Evolutionary conservation across 805 yeast species (phyloP).

Genomic region (Yarrowia phangngaensis): DNA sequence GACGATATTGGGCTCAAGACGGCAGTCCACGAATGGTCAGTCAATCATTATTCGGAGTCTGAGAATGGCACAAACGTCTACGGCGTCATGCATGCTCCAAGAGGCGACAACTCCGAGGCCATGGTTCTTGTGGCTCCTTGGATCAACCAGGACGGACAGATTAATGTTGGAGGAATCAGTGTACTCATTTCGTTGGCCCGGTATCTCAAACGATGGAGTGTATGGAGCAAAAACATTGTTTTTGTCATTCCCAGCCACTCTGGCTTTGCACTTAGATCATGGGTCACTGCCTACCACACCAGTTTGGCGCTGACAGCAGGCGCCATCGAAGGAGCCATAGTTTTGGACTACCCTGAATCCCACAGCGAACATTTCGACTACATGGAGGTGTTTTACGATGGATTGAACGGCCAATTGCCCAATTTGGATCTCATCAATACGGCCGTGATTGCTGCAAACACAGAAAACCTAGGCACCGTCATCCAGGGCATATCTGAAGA

Average conservation of each 20-base stretch:
- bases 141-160: constrained; percentile 58
- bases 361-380: constrained; percentile 63
- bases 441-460: constrained; percentile 66
- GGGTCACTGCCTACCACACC: constrained; percentile 94
- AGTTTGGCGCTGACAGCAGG: constrained; percentile 87
- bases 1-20: constrained; percentile 70
- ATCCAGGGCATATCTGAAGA: constrained; percentile 49
- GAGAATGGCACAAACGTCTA: constrained; percentile 53
- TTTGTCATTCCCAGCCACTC: constrained; percentile 77
- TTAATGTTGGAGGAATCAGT: constrained; percentile 78
- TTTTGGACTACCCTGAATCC: constrained; percentile 69
- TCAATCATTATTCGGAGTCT: constrained; percentile 33
- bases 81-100: constrained; percentile 83
- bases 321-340: constrained; percentile 83
- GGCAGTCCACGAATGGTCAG: constrained; percentile 43
- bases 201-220: constrained; percentile 77
- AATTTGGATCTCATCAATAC: constrained; percentile 85
- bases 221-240: constrained; percentile 94
- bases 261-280: constrained; percentile 62
- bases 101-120: constrained; percentile 95
- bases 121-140: constrained; percentile 90
- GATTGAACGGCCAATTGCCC: constrained; percentile 93
- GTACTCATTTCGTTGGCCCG: constrained; percentile 68
- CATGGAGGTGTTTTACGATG: constrained; percentile 74
- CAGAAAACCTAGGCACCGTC: constrained; percentile 68